Evolutionary conservation across 257 asterid species (phyloP), one percentile per base, ranked within the genome.

Genomic region (Scutellaria baicalensis): DNA sequence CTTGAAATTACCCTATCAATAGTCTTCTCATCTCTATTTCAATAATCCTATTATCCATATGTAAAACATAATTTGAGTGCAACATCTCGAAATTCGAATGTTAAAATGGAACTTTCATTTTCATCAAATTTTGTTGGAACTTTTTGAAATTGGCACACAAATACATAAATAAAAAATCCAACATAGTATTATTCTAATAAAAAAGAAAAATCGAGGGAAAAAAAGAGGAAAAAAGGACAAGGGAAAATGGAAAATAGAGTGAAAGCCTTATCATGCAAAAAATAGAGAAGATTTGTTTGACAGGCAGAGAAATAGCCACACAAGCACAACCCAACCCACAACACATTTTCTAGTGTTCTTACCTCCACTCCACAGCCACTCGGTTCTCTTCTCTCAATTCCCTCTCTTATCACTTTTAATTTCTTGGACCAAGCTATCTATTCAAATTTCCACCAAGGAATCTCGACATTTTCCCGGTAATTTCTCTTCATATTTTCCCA

Each of bases 301-400:
- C 76, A 81, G 92, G 89, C 57, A 63, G 59, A 83, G 85, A 79
- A 68, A 78, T 69, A 70, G 89, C 91, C 96, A 86, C 96, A 84
- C 88, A 89, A 80, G 59, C 83, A 39, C 50, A 64, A 76, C 69
- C 85, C 84, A 73, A 75, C 78, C 78, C 86, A 60, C 72, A 59
- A 31, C 50, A 43, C 78, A 69, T 68, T 81, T 64, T 71, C 70
- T 70, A 49, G 38, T 55, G 4, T 44, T 57, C 64, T 42, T 59
- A 61, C 68, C 49, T 57, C 77, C 60, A 31, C 75, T n/a, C n/a
- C n/a, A n/a, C n/a, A 56, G 9, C 78, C 72, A 59, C 66, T 71
- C 68, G 35, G 59, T 57, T 55, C 8, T 21, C 70, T 48, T 65
- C 36, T 67, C 67, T 50, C 75, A 60, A 13, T 78, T 33, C 64